Base-by-base conservation (phyloP, 306 rosid species). In the Ziziphus jujuba region DNA sequence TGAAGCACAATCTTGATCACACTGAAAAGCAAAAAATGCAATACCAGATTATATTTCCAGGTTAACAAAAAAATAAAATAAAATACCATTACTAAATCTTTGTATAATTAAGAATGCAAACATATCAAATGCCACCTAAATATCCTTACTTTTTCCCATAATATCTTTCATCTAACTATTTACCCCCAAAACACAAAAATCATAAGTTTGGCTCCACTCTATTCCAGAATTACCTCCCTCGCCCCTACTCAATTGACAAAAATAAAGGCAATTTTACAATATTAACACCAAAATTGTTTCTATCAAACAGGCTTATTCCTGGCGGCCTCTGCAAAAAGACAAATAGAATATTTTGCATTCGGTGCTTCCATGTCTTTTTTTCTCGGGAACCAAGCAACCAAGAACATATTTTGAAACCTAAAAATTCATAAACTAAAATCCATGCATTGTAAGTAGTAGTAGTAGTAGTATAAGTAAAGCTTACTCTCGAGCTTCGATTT, bases 401-500 rank as follows among this genome's bases (percentile, higher is more conserved):
- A 19, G 36, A 19, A 47, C 5, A 16, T 36, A 24, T 9, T 19
- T 8, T 19, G 24, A 16, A 7, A 50, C 0, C 3, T 4, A 4
- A 54, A n/a, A 16, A 16, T 6, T 12, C 2, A n/a, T 15, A 4
- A 40, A 14, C 22, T 25, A 61, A n/a, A n/a, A 36, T 33, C 11
- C 9, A 23, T 15, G 44, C 47, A 51, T 1, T 17, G 56, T 67
- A 43, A 45, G 44, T 12, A 20, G 33, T 9, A 35, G 20, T 50
- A 14, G 16, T 49, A 50, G 17, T 28, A 4, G 33, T 28, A 19
- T 2, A 66, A 35, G 10, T 34, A 61, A 58, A 77, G n/a, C 90
- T 34, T 80, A 93, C 99, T 95, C 99, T 63, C 92, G 89, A 75
- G 99, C 97, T 88, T 95, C 99, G 69, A 95, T 95, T 87, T 95